phyloP scores from a whole-genome alignment of 805 yeast species.

The Yarrowia hollandica region DNA sequence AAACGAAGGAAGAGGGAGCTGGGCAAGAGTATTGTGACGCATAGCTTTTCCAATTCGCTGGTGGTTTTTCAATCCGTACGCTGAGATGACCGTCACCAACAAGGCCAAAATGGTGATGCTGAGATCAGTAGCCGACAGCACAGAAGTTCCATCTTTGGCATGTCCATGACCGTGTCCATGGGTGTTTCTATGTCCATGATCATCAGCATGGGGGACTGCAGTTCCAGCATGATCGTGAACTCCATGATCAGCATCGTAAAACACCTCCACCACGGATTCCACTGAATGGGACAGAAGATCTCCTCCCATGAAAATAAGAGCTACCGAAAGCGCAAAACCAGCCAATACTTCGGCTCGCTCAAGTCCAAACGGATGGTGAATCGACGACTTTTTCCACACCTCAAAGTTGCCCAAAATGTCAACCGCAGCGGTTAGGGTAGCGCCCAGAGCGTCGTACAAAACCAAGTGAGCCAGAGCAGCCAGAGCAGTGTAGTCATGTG shows the following conservation, averaged over 20 bases:
- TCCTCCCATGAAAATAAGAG: slow-evolving; percentile 85
- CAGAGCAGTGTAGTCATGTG: slow-evolving; percentile 52
- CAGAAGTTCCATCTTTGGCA: slow-evolving; percentile 1
- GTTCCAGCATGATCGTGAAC: slow-evolving; percentile 36
- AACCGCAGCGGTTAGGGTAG: slow-evolving; percentile 65
- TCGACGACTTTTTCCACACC: slow-evolving; percentile 81
- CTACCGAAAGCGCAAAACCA: slow-evolving; percentile 82
- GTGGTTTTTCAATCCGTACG: slow-evolving; percentile 42
- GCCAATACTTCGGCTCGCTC: slow-evolving; percentile 87
- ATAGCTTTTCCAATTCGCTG: slow-evolving; percentile 39
- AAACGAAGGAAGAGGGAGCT: slow-evolving; percentile 32
- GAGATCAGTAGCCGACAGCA: slow-evolving; percentile 30
- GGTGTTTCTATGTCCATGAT: slow-evolving; percentile 34
- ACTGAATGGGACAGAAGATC: slow-evolving; percentile 84
- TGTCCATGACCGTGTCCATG: slow-evolving; percentile 32
- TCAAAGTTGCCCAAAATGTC: slow-evolving; percentile 87
- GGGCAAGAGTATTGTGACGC: slow-evolving; percentile 31
- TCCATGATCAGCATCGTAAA: slow-evolving; percentile 43
- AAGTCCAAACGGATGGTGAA: slow-evolving; percentile 87
- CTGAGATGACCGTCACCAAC: slow-evolving; percentile 41
- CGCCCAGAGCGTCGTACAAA: slow-evolving; percentile 82
- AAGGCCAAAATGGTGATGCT: slow-evolving; percentile 38
- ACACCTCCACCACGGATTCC: slow-evolving; percentile 61
- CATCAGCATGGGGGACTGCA: slow-evolving; percentile 35
- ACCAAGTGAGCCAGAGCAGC: slow-evolving; percentile 82